phyloP scores from a whole-genome alignment of 2,329 filamentous ascomycete genomes.

The Colletotrichum truncatum region DNA sequence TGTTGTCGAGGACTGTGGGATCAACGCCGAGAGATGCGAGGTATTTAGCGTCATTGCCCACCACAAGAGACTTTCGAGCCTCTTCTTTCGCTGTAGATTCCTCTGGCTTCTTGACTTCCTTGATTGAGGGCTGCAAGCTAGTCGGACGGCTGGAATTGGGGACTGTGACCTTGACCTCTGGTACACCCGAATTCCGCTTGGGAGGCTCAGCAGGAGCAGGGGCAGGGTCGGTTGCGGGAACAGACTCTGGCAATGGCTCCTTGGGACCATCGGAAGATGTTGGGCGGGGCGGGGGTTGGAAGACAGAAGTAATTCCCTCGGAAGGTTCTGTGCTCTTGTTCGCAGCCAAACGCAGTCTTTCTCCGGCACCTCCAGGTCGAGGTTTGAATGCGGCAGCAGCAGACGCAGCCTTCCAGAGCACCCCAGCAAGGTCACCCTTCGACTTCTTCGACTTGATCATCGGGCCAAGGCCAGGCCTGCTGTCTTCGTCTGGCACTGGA shows the following conservation, averaged over 20 bases:
- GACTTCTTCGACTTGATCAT: slow-evolving; percentile 88
- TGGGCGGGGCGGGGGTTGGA: slow-evolving; percentile 76
- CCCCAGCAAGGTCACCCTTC: slow-evolving; percentile 76
- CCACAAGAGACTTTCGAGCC: slow-evolving; percentile 68
- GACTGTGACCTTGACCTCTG: slow-evolving; percentile 67
- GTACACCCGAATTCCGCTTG: slow-evolving; percentile 50
- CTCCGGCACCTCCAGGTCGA: slow-evolving; percentile 84
- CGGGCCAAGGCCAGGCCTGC: slow-evolving; percentile 81
- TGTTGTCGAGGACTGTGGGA: slow-evolving; percentile 76
- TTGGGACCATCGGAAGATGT: slow-evolving; percentile 45
- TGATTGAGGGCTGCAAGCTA: slow-evolving; percentile 49
- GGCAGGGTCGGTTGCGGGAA: slow-evolving; percentile 34
- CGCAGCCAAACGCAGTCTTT: slow-evolving; percentile 74
- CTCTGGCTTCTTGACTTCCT: slow-evolving; percentile 41
- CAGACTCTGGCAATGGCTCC: slow-evolving; percentile 35
- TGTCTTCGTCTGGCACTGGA: slow-evolving; percentile 46
- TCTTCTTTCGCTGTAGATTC: slow-evolving; percentile 52
- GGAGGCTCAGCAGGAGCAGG: slow-evolving; percentile 38
- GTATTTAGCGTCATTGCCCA: slow-evolving; percentile 82
- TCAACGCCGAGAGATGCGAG: slow-evolving; percentile 82
- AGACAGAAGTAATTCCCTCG: slow-evolving; percentile 87
- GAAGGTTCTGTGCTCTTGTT: slow-evolving; percentile 49
- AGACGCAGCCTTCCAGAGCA: slow-evolving; percentile 82
- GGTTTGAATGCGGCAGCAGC: slow-evolving; percentile 80
- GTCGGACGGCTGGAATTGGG: slow-evolving; percentile 50